Percentiles rank a stretch among this genome's conserved stretches.
Conservation (phyloP, 352 stramenopile species). For the Globisporangium camurandrum region DNA sequence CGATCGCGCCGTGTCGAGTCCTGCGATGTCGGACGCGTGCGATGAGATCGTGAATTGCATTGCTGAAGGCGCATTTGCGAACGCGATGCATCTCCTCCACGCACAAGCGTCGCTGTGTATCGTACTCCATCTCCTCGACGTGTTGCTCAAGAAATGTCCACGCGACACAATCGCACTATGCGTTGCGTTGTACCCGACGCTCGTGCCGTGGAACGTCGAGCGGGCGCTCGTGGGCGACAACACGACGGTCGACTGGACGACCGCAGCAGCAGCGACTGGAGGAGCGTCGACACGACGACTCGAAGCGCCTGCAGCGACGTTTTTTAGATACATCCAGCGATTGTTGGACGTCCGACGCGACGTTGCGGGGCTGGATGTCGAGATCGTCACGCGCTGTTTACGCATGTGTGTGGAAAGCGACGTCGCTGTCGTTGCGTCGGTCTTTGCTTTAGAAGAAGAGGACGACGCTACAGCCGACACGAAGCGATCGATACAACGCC, state of each 20-base stretch:
- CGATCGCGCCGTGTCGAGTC: constrained; percentile 70
- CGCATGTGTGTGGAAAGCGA: no score
- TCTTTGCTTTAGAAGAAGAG: no score
- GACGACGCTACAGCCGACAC: no score
- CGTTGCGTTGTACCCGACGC: constrained; percentile 52
- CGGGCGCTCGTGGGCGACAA: constrained; percentile 59
- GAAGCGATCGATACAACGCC: no score
- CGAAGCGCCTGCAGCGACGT: constrained; percentile 46
- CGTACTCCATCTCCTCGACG: constrained; percentile 65
- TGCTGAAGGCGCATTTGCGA: constrained; percentile 45
- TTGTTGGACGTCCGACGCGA: constrained; percentile 44
- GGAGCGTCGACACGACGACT: constrained; percentile 23
- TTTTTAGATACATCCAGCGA: constrained; percentile 62
- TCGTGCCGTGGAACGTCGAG: constrained; percentile 81
- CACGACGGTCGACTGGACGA: constrained; percentile 18
- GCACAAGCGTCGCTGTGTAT: constrained; percentile 65
- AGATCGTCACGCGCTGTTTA: constrained; percentile 59
- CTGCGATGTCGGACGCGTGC: constrained; percentile 65
- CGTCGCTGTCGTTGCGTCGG: constrained; percentile 27
- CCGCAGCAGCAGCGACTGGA: constrained; percentile 16
- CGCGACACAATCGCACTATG: constrained; percentile 66
- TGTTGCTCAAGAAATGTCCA: constrained; percentile 77
- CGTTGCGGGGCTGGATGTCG: constrained; percentile 30
- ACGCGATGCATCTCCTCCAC: constrained; percentile 35
- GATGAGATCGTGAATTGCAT: constrained; percentile 79